These are phyloP conservation scores for Lasiodiplodia sp. DNA, from an alignment of 2,329 filamentous ascomycete species.

Conservation along the genomic window DNA sequence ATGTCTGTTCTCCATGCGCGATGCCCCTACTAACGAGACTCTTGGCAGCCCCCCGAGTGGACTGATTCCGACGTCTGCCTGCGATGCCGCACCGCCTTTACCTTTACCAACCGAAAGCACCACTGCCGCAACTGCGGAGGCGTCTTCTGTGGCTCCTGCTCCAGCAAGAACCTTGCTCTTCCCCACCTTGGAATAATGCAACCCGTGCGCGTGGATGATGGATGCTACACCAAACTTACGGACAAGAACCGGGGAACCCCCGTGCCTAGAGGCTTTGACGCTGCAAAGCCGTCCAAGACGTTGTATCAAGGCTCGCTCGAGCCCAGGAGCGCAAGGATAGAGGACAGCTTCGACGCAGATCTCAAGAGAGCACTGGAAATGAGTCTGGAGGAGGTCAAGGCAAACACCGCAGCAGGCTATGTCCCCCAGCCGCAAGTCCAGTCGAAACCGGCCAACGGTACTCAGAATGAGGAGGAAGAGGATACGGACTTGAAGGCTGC, in stretches of 20 bases:
- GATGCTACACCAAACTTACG: slow-evolving; percentile 88
- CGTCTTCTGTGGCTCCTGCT: slow-evolving; percentile 96
- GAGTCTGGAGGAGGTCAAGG: slow-evolving; percentile 93
- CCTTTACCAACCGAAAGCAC: slow-evolving; percentile 97
- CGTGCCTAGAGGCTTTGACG: slow-evolving; percentile 54
- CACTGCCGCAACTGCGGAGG: slow-evolving; percentile 98
- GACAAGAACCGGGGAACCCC: slow-evolving; percentile 67
- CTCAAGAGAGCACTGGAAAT: slow-evolving; percentile 92
- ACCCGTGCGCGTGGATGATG: slow-evolving; percentile 92
- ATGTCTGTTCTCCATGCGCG: neutral
- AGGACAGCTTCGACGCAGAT: slow-evolving; percentile 93
- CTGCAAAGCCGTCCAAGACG: slow-evolving; percentile 66
- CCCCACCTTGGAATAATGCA: slow-evolving; percentile 93
- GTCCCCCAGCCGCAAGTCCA: slow-evolving; percentile 67
- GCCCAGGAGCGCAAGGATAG: slow-evolving; percentile 84
- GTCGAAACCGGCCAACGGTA: slow-evolving; percentile 43
- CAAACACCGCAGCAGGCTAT: slow-evolving; percentile 73
- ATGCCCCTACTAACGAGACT: neutral
- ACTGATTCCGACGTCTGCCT: slow-evolving; percentile 98
- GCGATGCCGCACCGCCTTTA: slow-evolving; percentile 94
- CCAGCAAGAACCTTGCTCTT: slow-evolving; percentile 83
- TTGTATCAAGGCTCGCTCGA: slow-evolving; percentile 77
- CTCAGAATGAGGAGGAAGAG: slow-evolving; percentile 73
- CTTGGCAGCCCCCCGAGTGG: slow-evolving; percentile 88
- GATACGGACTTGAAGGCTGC: slow-evolving; percentile 93